A percentile compares a stretch with the other conserved stretches of the same genome.
phyloP scores from a whole-genome alignment of 2,329 filamentous ascomycete genomes.

The Cladosporium velox region DNA sequence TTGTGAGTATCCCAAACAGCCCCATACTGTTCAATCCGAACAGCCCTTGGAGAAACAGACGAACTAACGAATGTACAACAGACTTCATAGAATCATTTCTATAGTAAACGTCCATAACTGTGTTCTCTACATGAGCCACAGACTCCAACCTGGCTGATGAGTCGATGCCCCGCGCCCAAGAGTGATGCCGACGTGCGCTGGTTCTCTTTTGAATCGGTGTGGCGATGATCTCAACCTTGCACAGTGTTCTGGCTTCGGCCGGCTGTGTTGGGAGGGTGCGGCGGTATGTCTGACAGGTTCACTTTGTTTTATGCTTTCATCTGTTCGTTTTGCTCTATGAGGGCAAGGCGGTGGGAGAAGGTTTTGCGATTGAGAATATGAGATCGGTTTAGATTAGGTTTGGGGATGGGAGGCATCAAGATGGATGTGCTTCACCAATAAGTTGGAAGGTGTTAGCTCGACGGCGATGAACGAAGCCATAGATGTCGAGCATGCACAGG shows the following conservation, averaged over 20 bases:
- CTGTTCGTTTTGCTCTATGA: slow-evolving; percentile 14
- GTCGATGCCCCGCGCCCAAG: slow-evolving; percentile 37
- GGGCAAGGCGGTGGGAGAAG: slow-evolving; percentile 17
- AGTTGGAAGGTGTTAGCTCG: not conserved
- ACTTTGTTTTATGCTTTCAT: slow-evolving; percentile 39
- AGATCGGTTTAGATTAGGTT: not conserved
- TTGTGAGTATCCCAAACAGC: not conserved
- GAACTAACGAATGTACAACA: slow-evolving; percentile 2
- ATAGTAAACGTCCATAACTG: slow-evolving; percentile 26
- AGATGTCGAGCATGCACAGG: not conserved
- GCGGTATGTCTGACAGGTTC: slow-evolving; percentile 39
- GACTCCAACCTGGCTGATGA: slow-evolving; percentile 41
- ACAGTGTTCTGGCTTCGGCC: slow-evolving; percentile 36
- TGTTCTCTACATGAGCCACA: slow-evolving; percentile 27
- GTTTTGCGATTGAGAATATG: not conserved
- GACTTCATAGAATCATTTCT: slow-evolving; percentile 26
- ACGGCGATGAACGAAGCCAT: not conserved
- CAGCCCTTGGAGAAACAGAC: not conserved
- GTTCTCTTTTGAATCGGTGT: slow-evolving; percentile 20
- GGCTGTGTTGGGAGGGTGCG: slow-evolving; percentile 35
- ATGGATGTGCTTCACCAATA: not conserved
- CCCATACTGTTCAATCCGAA: not conserved
- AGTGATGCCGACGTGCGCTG: slow-evolving; percentile 37
- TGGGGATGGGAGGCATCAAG: not conserved
- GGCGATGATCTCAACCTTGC: slow-evolving; percentile 40